Evolutionary conservation across 495 filamentous ascomycete genomes (phyloP).

Genomic region (Aspergillus cristatus): DNA sequence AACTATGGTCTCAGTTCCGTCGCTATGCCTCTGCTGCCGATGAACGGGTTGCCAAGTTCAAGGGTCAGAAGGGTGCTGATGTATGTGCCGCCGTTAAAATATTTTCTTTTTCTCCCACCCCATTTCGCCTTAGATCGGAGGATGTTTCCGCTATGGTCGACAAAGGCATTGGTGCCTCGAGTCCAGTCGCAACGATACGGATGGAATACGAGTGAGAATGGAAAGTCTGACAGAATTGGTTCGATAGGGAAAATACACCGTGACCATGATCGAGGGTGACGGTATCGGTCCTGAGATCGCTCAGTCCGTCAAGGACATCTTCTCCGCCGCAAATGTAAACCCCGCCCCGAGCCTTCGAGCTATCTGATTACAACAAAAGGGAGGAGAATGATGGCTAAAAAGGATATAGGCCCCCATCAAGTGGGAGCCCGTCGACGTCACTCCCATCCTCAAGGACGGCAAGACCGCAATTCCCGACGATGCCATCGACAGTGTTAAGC

Average conservation of each 20-base stretch:
- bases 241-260: conserved; percentile 79
- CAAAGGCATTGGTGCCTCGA: not conserved
- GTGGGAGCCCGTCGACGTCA: conserved; percentile 97
- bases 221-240: conserved; percentile 1
- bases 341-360: conserved; percentile 3
- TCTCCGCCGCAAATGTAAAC: conserved; percentile 79
- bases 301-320: conserved; percentile 96
- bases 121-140: conserved; percentile 11
- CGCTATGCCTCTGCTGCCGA: conserved; percentile 45
- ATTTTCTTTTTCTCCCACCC: conserved; percentile 11
- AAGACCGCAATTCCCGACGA: conserved; percentile 84
- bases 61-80: conserved; percentile 76
- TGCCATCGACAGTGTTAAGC: conserved; percentile 81
- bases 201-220: not conserved
- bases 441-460: conserved; percentile 82
- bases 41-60: conserved; percentile 85
- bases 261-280: conserved; percentile 96
- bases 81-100: conserved; percentile 41
- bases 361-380: conserved; percentile 6
- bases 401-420: conserved; percentile 73
- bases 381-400: conserved; percentile 19
- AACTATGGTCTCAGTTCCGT: conserved; percentile 29
- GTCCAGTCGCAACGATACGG: conserved; percentile 5
- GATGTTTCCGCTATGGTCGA: conserved; percentile 8
- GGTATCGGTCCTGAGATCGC: conserved; percentile 97